Base-by-base conservation (phyloP, 1,284 basidiomycete genomes). In the Megacollybia platyphylla region DNA sequence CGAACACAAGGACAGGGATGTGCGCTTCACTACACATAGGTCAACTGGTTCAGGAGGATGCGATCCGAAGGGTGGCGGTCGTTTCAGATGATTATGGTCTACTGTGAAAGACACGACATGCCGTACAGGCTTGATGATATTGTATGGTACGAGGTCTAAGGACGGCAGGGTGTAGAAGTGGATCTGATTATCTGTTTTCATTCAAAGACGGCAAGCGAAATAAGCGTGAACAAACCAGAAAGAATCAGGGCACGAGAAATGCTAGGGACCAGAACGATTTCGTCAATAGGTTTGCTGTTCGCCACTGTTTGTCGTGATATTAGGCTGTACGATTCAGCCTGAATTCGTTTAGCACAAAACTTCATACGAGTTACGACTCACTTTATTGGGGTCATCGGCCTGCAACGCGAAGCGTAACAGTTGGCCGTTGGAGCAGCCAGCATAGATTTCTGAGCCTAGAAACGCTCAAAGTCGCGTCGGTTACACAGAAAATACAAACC, bases 121-220 rank as follows among this genome's bases (percentile, higher is more conserved):
- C 34, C 88, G 73, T 24, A 94, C 70, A 1, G 87, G 81, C 46
- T 82, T 81, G 49, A 87, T 79, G 7, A 74, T 70, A 48, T 77
- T 75, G 5, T 55, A 62, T 7, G 78, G 70, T 0, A 88, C 66
- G 0, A 76, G 72, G 47, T 91, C 85, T 18, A 94, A 71, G 2
- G 77, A 73, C 0, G 90, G 90, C 1, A 92, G 63, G 0, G 76
- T 71, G 51, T 88, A 87, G 52, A 92, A 81, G 53, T 86, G 74
- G 2, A 94, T 61, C 46, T 86, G 82, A 43, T 73, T 77, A 51
- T 90, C 91, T 85, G 52, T 36, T 24, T 24, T 24, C 5, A 24
- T 24, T 24, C 20, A 45, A 17, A 24, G n/a, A 20, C 36, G 13
- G 40, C 43, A 13, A 49, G 39, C 31, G 30, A 43, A 42, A 40